These are phyloP conservation scores for Cordyceps fumosorosea DNA, from an alignment of 2,329 filamentous ascomycete genomes.

Conservation along the genomic window DNA sequence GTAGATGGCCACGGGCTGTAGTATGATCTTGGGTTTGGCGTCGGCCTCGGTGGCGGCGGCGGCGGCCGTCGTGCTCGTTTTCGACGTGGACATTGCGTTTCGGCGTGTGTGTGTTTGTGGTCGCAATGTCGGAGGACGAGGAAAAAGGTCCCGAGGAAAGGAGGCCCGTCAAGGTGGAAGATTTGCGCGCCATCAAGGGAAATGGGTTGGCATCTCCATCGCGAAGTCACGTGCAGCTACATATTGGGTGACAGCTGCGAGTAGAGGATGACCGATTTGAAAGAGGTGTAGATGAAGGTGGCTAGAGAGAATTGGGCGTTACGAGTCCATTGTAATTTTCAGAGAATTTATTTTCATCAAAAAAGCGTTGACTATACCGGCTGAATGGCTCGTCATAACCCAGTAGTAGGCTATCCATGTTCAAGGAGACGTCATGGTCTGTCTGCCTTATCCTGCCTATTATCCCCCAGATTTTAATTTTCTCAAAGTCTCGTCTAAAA, in stretches of 20 bases:
- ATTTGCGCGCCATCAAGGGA: not conserved
- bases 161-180: not conserved
- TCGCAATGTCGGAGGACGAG: not conserved
- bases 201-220: constrained; percentile 1
- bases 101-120: not conserved
- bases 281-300: not conserved
- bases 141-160: not conserved
- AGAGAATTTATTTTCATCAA: no score
- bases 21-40: constrained; percentile 21
- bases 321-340: no score
- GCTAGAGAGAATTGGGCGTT: not conserved
- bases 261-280: not conserved
- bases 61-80: constrained; percentile 20
- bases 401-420: not conserved
- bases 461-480: not conserved
- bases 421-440: not conserved
- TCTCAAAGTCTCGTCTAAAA: not conserved
- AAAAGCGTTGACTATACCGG: no score
- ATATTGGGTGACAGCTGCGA: not conserved
- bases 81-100: constrained; percentile 4
- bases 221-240: constrained; percentile 10
- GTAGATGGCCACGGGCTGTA: constrained; percentile 33
- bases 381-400: no score
- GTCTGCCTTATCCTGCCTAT: not conserved
- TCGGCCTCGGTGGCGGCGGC: constrained; percentile 23